These are phyloP conservation scores for Zygotorulaspora sp. DNA, from an alignment of 805 yeast genomes.

Conservation along the genomic window DNA sequence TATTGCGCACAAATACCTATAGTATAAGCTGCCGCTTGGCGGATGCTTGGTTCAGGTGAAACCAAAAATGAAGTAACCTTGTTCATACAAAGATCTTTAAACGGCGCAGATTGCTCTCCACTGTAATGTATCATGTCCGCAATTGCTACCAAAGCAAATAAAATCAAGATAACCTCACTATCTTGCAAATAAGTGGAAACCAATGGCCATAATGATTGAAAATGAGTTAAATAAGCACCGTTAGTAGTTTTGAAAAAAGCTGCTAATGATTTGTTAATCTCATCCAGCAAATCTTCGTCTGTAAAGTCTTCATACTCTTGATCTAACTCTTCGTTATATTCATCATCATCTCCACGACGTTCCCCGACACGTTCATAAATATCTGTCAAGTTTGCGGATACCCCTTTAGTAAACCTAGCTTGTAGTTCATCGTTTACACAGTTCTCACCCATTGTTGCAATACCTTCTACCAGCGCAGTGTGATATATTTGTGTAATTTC, in stretches of 20 bases:
- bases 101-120: slow-evolving; percentile 62
- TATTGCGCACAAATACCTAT: slow-evolving; percentile 83
- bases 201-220: slow-evolving; percentile 60
- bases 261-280: slow-evolving; percentile 70
- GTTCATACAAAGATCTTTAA: slow-evolving; percentile 59
- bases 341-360: slow-evolving; percentile 75
- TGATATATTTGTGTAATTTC: slow-evolving; percentile 79
- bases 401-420: slow-evolving; percentile 51
- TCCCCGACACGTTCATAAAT: slow-evolving; percentile 64
- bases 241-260: slow-evolving; percentile 63
- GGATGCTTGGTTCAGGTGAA: slow-evolving; percentile 61
- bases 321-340: slow-evolving; percentile 80
- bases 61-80: slow-evolving; percentile 64
- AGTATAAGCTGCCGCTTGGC: slow-evolving; percentile 83
- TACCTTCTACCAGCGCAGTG: slow-evolving; percentile 60
- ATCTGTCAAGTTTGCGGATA: slow-evolving; percentile 59
- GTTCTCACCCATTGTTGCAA: slow-evolving; percentile 62
- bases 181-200: slow-evolving; percentile 56
- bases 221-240: slow-evolving; percentile 55
- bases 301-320: slow-evolving; percentile 79
- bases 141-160: slow-evolving; percentile 75
- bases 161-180: slow-evolving; percentile 59
- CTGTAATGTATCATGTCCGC: slow-evolving; percentile 78
- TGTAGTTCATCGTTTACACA: slow-evolving; percentile 54
- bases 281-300: slow-evolving; percentile 87